These are phyloP conservation scores for Phytophthora capsici DNA, from an alignment of 352 stramenopile genomes.

Conservation along the genomic window DNA sequence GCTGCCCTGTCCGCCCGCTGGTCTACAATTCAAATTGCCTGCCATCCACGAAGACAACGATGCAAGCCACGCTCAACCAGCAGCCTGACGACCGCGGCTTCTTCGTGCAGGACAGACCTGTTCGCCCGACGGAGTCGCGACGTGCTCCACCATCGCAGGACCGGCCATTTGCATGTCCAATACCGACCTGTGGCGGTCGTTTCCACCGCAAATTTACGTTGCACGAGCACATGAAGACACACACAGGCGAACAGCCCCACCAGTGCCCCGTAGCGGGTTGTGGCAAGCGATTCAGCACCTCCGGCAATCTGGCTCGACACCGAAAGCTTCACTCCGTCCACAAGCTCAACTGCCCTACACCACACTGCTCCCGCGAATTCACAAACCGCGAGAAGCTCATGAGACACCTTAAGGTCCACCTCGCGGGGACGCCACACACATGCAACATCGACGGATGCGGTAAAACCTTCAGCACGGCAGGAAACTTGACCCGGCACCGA, in stretches of 20 bases:
- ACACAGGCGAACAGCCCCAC: slow-evolving; percentile 79
- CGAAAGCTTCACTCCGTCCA: slow-evolving; percentile 62
- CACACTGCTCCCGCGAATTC: slow-evolving; percentile 55
- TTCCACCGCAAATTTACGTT: slow-evolving; percentile 81
- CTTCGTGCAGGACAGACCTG: slow-evolving; percentile 9
- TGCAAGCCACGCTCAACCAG: slow-evolving; percentile 34
- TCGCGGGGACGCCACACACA: slow-evolving; percentile 56
- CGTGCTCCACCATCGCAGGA: slow-evolving; percentile 38
- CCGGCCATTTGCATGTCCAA: slow-evolving; percentile 54
- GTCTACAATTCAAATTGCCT: slow-evolving; percentile 39
- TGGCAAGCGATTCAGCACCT: slow-evolving; percentile 75
- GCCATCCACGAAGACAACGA: slow-evolving; percentile 31
- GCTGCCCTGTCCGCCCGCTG: slow-evolving; percentile 31
- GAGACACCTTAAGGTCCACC: slow-evolving; percentile 56
- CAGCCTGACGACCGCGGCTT: slow-evolving; percentile 17
- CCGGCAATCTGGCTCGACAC: slow-evolving; percentile 75
- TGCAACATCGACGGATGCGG: slow-evolving; percentile 53
- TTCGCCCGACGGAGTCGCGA: slow-evolving; percentile 18
- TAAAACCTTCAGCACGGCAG: slow-evolving; percentile 66
- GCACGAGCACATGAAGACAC: slow-evolving; percentile 80
- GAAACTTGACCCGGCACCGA: slow-evolving; percentile 65
- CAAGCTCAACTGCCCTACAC: slow-evolving; percentile 54
- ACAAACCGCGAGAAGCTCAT: slow-evolving; percentile 58
- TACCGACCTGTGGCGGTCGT: slow-evolving; percentile 51
- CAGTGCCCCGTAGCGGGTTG: slow-evolving; percentile 58